Base-by-base conservation (phyloP, 2,329 filamentous ascomycete species). In the Neofusicoccum cordaticola region DNA sequence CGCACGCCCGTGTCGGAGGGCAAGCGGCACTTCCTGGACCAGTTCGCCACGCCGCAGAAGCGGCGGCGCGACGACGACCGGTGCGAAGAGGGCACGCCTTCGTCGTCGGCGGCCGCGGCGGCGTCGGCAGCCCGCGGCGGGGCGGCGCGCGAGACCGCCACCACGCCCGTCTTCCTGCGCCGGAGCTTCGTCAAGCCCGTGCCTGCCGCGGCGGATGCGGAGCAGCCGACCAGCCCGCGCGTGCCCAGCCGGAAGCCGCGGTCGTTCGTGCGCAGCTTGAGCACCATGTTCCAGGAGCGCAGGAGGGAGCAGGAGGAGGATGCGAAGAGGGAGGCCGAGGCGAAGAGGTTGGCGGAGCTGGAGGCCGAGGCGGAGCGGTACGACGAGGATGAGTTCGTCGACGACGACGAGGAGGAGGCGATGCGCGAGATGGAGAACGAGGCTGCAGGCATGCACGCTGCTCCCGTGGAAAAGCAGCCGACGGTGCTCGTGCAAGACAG, bases 121-220 rank as follows among this genome's bases (percentile, higher is more conserved):
- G 22, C 22, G 22, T 22, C 22, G 22, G 22, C 22, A 22, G 22
- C 22, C 22, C 22, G 22, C 3, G 22, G 22, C 22, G 22, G 22
- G 6, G 72, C 68, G 17, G 88, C 69, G 17, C 41, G 52, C 13
- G 44, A 41, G 50, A n/a, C 47, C 15, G 42, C 56, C 42, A 83
- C 85, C 5, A 94, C 91, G 1, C 91, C 91, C 0, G 84, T 89
- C 0, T 93, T 93, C 71, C 77, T 94, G 11, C 79, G 86, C 17
- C 79, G 88, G 66, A 80, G 80, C 64, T 79, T 72, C 27, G 27
- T 7, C 57, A 79, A 74, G 61, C 73, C 80, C 7, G 74, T 88
- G 52, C 79, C 84, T 0, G 75, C 82, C 0, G 80, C 89, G 0
- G 27, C 27, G 66, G 88, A 90, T 0, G 27, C 27, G 66, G 88